Evolutionary conservation across 2,329 filamentous ascomycete genomes (phyloP).

Genomic region (Neobulgaria alba): DNA sequence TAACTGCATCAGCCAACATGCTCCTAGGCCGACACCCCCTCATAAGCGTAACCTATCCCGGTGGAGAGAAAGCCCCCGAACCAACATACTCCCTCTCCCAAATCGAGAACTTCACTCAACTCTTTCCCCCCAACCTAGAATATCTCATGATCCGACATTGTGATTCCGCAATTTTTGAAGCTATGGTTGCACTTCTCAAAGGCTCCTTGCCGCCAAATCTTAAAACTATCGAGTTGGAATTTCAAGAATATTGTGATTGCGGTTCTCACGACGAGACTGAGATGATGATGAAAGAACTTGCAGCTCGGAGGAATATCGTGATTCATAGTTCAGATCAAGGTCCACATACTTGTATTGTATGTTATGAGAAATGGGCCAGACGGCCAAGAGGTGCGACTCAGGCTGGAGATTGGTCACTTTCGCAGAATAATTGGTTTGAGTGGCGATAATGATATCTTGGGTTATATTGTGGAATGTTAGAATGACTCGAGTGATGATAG

Average conservation of each 20-base stretch:
- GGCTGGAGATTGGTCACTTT: background rate
- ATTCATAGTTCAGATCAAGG: background rate
- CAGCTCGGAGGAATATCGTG: background rate
- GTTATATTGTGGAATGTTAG: too few species aligned
- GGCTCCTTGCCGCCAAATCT: background rate
- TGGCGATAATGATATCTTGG: background rate
- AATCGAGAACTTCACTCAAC: background rate
- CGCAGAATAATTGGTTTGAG: background rate
- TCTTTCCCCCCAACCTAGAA: background rate
- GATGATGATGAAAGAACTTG: background rate
- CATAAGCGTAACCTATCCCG: background rate
- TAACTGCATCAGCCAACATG: background rate
- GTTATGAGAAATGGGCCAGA: background rate
- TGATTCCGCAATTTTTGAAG: background rate
- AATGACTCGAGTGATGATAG: too few species aligned
- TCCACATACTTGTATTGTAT: background rate
- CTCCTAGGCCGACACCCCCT: background rate
- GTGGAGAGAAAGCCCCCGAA: background rate
- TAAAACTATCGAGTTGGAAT: background rate
- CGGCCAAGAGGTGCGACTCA: background rate
- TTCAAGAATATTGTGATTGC: background rate
- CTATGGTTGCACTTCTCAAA: background rate
- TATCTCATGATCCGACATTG: background rate
- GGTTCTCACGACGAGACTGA: background rate
- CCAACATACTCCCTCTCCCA: background rate